phyloP scores from a whole-genome alignment of 768 basidiomycete genomes.

The Trichaptum fuscoviolaceum region DNA sequence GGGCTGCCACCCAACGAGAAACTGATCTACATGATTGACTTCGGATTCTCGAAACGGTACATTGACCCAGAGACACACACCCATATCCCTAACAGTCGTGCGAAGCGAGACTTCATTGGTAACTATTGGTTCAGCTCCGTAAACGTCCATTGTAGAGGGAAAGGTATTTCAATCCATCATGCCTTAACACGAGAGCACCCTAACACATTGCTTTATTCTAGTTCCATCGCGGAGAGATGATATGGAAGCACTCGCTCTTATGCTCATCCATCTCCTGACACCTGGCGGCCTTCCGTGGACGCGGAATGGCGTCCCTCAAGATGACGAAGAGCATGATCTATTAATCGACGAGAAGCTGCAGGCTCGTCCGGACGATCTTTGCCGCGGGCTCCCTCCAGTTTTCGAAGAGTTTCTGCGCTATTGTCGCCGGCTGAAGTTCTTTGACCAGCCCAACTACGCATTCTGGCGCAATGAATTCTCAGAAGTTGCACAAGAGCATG shows the following conservation, averaged over 20 bases:
- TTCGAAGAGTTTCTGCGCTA: constrained; percentile 77
- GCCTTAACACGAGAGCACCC: constrained; percentile 13
- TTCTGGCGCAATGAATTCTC: constrained; percentile 62
- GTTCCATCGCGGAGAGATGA: constrained; percentile 79
- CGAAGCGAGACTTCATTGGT: constrained; percentile 70
- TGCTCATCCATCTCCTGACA: constrained; percentile 77
- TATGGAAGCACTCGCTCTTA: constrained; percentile 68
- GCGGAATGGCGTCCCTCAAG: constrained; percentile 73
- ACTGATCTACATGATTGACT: constrained; percentile 78
- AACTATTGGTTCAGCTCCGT: constrained; percentile 85
- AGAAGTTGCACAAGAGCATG: constrained; percentile 53
- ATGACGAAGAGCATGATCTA: constrained; percentile 53
- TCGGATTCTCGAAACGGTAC: constrained; percentile 77
- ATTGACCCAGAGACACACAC: constrained; percentile 57
- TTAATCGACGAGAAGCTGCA: constrained; percentile 60
- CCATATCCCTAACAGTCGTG: constrained; percentile 68
- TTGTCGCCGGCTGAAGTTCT: constrained; percentile 62
- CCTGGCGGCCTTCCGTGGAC: constrained; percentile 76
- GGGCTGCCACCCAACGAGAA: constrained; percentile 55
- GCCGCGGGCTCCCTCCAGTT: constrained; percentile 58
- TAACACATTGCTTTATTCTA: constrained; percentile 21
- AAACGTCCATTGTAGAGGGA: constrained; percentile 70
- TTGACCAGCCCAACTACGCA: constrained; percentile 63
- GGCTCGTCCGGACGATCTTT: constrained; percentile 61
- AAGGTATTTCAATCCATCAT: constrained; percentile 40